A percentile compares a stretch with the other conserved stretches of the same genome.
phyloP scores from a whole-genome alignment of 208 protist genomes.

The Acanthamoeba rhysodes region DNA sequence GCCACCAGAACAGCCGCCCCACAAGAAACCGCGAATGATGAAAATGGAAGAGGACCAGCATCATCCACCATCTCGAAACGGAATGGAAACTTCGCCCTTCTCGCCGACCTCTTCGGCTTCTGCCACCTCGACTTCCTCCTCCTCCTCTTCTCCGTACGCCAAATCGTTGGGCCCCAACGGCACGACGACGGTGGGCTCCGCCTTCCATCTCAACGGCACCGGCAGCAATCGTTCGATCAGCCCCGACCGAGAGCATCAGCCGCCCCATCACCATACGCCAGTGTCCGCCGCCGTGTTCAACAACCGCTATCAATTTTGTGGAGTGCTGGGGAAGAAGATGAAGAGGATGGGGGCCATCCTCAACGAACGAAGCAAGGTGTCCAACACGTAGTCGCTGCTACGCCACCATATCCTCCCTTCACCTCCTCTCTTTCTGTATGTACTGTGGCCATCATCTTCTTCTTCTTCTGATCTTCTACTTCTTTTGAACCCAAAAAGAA shows the following conservation, averaged over 20 bases:
- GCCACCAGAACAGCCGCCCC: not conserved
- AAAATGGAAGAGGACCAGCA: not conserved
- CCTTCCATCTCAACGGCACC: not conserved
- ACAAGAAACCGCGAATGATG: not conserved
- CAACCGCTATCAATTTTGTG: conserved; percentile 58
- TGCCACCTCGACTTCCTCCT: not conserved
- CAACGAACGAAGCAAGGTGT: conserved; percentile 59
- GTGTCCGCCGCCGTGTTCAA: conserved; percentile 45
- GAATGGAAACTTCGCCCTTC: not conserved
- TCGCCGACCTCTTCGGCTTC: not conserved
- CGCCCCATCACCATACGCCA: not conserved
- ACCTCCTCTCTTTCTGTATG: not conserved
- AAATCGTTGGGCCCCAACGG: not conserved
- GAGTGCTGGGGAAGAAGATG: conserved; percentile 72
- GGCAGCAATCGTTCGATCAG: not conserved
- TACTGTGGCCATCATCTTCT: not conserved
- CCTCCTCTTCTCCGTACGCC: not conserved
- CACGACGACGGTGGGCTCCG: not conserved
- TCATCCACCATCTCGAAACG: not conserved
- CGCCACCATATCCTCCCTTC: not conserved
- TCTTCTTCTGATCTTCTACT: too few relatives aligned
- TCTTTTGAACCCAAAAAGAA: too few relatives aligned
- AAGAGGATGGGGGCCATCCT: conserved; percentile 41
- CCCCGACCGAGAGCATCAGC: conserved; percentile 5
- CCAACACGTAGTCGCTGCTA: not conserved